Percentiles rank a stretch among this genome's conserved stretches.
Evolutionary conservation across 306 rosid genomes (phyloP).

Genomic region (Cicer yamashitae): DNA sequence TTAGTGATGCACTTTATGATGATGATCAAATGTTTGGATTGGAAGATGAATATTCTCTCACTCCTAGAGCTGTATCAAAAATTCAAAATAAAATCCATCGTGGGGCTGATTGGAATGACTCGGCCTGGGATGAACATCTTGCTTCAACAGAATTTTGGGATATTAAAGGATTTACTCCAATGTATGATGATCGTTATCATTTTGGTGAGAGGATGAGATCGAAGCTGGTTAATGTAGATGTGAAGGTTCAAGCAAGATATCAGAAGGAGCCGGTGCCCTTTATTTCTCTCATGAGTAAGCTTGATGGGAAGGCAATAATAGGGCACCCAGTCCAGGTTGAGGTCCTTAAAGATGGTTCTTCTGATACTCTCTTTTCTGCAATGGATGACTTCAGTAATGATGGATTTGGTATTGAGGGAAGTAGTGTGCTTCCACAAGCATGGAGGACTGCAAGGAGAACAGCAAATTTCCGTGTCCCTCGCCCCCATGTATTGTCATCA

Average conservation of each 20-base stretch:
- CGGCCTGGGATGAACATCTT: conserved; percentile 69
- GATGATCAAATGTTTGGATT: conserved; percentile 54
- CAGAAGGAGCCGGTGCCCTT: conserved; percentile 86
- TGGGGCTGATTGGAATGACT: conserved; percentile 64
- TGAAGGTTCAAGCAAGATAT: conserved; percentile 86
- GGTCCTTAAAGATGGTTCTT: conserved; percentile 72
- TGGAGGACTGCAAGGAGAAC: conserved; percentile 98
- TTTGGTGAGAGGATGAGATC: conserved; percentile 65
- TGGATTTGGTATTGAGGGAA: conserved; percentile 60
- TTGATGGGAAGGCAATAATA: conserved; percentile 86
- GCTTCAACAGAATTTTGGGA: conserved; percentile 67
- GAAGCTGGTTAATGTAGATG: conserved; percentile 68
- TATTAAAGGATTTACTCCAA: conserved; percentile 54
- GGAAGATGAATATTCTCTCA: conserved; percentile 62
- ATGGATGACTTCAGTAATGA: conserved; percentile 60
- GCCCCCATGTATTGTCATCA: conserved; percentile 60
- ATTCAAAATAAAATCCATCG: conserved; percentile 47
- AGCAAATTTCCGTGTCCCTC: conserved; percentile 79
- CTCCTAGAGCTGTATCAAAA: conserved; percentile 56
- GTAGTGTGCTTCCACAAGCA: conserved; percentile 71
- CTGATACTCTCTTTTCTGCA: conserved; percentile 65
- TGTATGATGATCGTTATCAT: conserved; percentile 47
- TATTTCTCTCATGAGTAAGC: conserved; percentile 87
- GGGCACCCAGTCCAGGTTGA: conserved; percentile 93
- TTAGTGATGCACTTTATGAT: conserved; percentile 52